phyloP scores from a whole-genome alignment of 2,329 filamentous ascomycete genomes.

The Ceratocystis cubensis region DNA sequence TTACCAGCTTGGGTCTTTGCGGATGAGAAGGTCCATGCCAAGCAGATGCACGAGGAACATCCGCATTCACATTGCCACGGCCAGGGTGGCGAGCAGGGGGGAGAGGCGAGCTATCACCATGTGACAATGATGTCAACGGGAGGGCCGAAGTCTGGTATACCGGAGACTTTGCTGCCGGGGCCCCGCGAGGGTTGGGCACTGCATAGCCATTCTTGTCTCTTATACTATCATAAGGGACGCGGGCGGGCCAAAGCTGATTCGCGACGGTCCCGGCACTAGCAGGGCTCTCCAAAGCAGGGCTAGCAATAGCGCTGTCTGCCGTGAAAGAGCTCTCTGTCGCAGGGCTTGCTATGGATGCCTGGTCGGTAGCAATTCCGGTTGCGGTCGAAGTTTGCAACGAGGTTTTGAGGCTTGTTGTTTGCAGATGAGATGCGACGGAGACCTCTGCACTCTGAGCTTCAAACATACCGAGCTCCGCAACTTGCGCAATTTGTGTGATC shows the following conservation, averaged over 20 bases:
- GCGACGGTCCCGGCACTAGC: slow-evolving; percentile 8
- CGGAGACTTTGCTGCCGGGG: neutral
- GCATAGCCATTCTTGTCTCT: slow-evolving; percentile 15
- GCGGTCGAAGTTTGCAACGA: neutral
- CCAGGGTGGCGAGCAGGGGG: slow-evolving; percentile 12
- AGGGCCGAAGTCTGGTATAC: neutral
- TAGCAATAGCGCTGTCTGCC: neutral
- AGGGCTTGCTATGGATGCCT: neutral
- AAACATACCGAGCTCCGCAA: neutral
- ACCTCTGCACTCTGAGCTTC: neutral
- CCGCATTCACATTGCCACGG: neutral
- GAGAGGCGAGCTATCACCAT: neutral
- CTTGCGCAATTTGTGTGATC: neutral
- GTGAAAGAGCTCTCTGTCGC: neutral
- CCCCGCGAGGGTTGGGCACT: slow-evolving; percentile 6
- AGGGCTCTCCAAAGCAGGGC: neutral
- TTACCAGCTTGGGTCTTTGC: neutral
- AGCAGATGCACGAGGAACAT: slow-evolving; percentile 11
- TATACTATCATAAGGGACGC: slow-evolving; percentile 12
- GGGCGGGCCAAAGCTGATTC: slow-evolving; percentile 13
- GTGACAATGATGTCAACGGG: neutral
- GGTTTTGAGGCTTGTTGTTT: neutral
- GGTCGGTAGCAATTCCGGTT: neutral
- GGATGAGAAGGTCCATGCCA: neutral
- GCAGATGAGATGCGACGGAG: neutral